Evolutionary conservation across 495 filamentous ascomycete species (phyloP).

Genomic region (Daldinia concentrica): DNA sequence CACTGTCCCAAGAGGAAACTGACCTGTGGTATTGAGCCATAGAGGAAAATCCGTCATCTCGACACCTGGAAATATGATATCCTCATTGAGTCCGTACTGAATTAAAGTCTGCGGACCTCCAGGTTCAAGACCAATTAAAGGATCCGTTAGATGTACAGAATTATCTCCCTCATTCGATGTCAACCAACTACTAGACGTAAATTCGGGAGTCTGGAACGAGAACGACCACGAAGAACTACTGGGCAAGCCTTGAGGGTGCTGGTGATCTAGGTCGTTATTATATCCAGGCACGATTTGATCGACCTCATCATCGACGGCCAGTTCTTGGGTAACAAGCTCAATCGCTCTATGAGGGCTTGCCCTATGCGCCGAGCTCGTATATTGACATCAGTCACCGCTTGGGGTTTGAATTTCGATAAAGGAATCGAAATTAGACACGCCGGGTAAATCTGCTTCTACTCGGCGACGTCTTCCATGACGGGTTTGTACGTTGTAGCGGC

Average conservation of each 20-base stretch:
- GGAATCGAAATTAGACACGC: background rate
- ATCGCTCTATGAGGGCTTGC: background rate
- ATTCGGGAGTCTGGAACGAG: background rate
- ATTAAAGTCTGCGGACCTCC: background rate
- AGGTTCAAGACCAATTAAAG: background rate
- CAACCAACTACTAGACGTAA: background rate
- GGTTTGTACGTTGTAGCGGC: background rate
- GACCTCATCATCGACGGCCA: background rate
- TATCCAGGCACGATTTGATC: background rate
- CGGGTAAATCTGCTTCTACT: background rate
- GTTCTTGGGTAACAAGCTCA: background rate
- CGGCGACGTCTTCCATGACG: conserved; percentile 8
- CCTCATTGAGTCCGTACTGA: background rate
- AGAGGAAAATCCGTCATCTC: background rate
- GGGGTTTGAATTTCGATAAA: conserved; percentile 19
- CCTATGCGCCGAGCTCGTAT: background rate
- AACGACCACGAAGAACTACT: background rate
- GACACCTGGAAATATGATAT: background rate
- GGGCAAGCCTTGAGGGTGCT: background rate
- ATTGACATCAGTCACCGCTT: conserved; percentile 16
- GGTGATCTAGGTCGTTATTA: background rate
- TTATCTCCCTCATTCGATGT: background rate
- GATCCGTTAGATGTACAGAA: background rate
- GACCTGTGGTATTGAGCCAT: background rate
- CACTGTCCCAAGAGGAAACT: background rate